Conservation (phyloP, 2,329 filamentous ascomycete genomes). For the Aspergillus pseudoterreus region DNA sequence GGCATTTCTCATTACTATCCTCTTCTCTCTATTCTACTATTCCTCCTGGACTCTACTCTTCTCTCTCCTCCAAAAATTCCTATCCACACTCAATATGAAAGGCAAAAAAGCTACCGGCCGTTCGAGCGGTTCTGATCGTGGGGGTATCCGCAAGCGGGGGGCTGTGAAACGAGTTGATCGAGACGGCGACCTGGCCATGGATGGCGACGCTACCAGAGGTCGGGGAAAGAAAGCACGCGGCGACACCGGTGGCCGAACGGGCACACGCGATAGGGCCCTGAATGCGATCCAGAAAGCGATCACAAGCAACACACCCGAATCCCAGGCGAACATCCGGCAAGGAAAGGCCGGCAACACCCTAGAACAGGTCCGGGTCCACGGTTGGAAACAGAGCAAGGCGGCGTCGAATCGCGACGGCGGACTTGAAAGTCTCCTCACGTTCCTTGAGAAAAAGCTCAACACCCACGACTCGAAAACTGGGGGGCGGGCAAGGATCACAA, state of each 20-base stretch:
- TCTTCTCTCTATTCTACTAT: not conserved
- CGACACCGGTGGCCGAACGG: conserved; percentile 23
- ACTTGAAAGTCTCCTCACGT: conserved; percentile 60
- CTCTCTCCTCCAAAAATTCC: conserved; percentile 1
- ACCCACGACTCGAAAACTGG: conserved; percentile 47
- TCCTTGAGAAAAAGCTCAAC: conserved; percentile 68
- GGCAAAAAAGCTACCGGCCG: conserved; percentile 29
- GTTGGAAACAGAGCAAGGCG: conserved; percentile 67
- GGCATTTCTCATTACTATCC: not conserved
- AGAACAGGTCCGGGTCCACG: conserved; percentile 49
- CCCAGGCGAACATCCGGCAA: conserved; percentile 40
- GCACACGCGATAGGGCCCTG: conserved; percentile 27
- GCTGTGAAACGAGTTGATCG: conserved; percentile 48
- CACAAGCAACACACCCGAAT: conserved; percentile 21
- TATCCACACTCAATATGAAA: conserved; percentile 23
- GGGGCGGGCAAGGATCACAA: conserved; percentile 63
- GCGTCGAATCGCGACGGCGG: conserved; percentile 64
- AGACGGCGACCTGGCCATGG: conserved; percentile 63
- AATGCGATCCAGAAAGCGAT: conserved; percentile 37
- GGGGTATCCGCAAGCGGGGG: conserved; percentile 51
- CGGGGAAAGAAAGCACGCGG: conserved; percentile 34
- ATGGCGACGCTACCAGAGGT: conserved; percentile 36
- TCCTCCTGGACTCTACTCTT: not conserved
- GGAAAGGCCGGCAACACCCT: conserved; percentile 25
- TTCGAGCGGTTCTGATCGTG: conserved; percentile 35